A percentile compares a stretch with the other conserved stretches of the same genome.
Evolutionary conservation across 306 rosid genomes (phyloP).

Genomic region (Macrotyloma uniflorum): DNA sequence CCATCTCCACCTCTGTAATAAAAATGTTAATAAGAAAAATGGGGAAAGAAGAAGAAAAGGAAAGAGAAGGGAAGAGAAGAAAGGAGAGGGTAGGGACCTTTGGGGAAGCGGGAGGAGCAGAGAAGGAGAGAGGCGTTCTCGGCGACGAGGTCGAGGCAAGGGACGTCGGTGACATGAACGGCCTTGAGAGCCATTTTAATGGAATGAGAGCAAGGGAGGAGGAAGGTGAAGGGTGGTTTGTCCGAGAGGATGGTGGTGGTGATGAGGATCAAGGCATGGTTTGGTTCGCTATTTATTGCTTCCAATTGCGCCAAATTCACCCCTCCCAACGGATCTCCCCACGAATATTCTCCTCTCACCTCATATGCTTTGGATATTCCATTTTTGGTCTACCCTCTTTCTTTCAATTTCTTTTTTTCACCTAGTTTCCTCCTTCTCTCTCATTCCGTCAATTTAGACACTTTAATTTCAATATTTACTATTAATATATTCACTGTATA

Average conservation of each 20-base stretch:
- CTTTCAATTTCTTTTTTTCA: background rate
- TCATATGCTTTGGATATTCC: constrained; percentile 52
- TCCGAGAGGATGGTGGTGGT: background rate
- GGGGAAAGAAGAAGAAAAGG: too few relatives aligned
- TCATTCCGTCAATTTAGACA: too few relatives aligned
- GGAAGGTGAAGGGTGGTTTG: background rate
- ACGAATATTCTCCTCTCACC: constrained; percentile 33
- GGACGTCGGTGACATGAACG: constrained; percentile 58
- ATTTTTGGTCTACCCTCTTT: too few relatives aligned
- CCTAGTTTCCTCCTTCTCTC: background rate
- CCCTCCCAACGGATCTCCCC: constrained; percentile 36
- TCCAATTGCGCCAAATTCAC: background rate
- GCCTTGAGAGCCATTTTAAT: constrained; percentile 51
- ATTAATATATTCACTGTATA: too few relatives aligned
- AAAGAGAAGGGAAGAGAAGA: too few relatives aligned
- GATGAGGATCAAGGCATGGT: background rate
- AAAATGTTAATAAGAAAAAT: background rate
- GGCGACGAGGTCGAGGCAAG: constrained; percentile 48
- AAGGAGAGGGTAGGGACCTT: background rate
- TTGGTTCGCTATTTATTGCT: constrained; percentile 30
- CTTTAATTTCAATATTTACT: too few relatives aligned
- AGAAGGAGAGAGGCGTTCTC: constrained; percentile 43
- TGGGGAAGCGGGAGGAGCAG: constrained; percentile 38
- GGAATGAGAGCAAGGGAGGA: background rate
- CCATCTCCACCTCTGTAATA: constrained; percentile 22